phyloP scores from a whole-genome alignment of 1,139 yeast species.

The Hanseniaspora sp. region DNA sequence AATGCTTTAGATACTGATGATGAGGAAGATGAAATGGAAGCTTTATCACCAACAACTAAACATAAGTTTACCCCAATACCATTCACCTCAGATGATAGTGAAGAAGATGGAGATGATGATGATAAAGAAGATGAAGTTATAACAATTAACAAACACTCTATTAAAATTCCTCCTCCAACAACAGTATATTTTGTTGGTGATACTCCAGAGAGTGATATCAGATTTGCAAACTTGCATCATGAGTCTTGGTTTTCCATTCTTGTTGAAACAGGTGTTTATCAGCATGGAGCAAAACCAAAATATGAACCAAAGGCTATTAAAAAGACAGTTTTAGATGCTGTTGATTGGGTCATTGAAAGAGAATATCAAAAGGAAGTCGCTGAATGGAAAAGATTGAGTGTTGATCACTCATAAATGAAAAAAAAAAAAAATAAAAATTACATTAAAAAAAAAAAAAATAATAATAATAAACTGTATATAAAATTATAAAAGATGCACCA shows the following conservation, averaged over 20 bases:
- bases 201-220: conserved; percentile 82
- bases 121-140: conserved; percentile 29
- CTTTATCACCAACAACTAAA: background rate
- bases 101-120: conserved; percentile 28
- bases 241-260: conserved; percentile 72
- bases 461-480: background rate
- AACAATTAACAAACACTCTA: conserved; percentile 28
- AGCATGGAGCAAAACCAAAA: conserved; percentile 66
- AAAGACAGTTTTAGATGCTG: conserved; percentile 69
- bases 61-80: background rate
- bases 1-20: conserved; percentile 19
- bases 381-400: conserved; percentile 46
- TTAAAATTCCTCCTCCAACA: conserved; percentile 59
- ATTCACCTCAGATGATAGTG: conserved; percentile 18
- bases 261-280: conserved; percentile 79
- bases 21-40: conserved; percentile 17
- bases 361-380: conserved; percentile 59
- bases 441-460: too few species aligned
- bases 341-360: conserved; percentile 68
- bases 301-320: conserved; percentile 65
- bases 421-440: too few species aligned
- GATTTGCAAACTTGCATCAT: conserved; percentile 80
- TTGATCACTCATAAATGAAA: background rate
- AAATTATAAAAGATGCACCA: too few species aligned
- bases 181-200: conserved; percentile 85